Evolutionary conservation across 805 yeast genomes (phyloP).

Genomic region (Hanseniaspora pseudoguilliermondii): DNA sequence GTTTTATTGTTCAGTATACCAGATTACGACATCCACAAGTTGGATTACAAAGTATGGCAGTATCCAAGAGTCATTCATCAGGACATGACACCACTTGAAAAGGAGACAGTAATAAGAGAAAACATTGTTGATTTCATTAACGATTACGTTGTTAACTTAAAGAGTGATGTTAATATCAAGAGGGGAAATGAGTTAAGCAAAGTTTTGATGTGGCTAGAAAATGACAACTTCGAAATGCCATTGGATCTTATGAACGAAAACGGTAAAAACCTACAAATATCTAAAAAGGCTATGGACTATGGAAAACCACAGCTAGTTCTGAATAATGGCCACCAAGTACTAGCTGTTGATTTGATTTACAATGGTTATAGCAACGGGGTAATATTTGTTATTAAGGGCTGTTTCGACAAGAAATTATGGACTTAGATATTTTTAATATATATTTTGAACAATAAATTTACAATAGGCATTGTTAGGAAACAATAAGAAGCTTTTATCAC

Average conservation of each 20-base stretch:
- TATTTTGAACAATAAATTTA: too few relatives aligned
- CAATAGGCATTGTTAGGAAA: too few relatives aligned
- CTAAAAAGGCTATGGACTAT: neutral
- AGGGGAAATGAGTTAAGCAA: neutral
- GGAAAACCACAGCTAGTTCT: neutral
- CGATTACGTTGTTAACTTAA: slow-evolving; percentile 3
- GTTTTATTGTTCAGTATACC: neutral
- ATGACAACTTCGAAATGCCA: neutral
- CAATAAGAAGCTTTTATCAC: too few relatives aligned
- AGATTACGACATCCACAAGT: neutral
- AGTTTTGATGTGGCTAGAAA: slow-evolving; percentile 1
- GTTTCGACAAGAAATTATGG: slow-evolving; percentile 11
- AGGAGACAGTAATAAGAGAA: slow-evolving; percentile 1
- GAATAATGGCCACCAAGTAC: neutral
- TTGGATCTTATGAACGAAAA: slow-evolving; percentile 3
- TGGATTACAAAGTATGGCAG: slow-evolving; percentile 10
- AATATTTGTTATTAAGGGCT: neutral
- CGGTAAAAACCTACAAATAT: neutral
- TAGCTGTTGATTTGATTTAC: neutral
- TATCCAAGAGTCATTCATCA: neutral
- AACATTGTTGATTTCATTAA: slow-evolving; percentile 8
- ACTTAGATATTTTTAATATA: neutral
- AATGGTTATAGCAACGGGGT: slow-evolving; percentile 4
- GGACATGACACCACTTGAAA: slow-evolving; percentile 4
- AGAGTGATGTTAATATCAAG: neutral